Evolutionary conservation across 2,329 filamentous ascomycete genomes (phyloP).

Genomic region (Aspergillus sp.): DNA sequence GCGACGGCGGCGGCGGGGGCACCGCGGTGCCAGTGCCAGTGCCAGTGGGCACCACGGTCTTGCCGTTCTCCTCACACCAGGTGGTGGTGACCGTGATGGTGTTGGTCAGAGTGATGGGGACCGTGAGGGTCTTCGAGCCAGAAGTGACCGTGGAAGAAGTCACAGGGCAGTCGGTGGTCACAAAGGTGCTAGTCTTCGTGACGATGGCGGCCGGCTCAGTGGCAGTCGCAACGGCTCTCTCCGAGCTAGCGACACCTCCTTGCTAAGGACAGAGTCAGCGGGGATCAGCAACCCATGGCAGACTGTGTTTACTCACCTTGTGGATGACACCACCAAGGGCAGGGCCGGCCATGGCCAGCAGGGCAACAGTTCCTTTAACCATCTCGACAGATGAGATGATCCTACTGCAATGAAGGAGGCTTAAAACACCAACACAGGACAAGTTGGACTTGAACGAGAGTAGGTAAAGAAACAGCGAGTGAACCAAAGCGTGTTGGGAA

Average conservation of each 20-base stretch:
- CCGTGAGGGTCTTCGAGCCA: conserved; percentile 25
- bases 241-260: background rate
- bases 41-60: conserved; percentile 14
- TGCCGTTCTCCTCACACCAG: conserved; percentile 21
- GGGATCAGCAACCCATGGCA: background rate
- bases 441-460: conserved; percentile 22
- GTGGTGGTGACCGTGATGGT: conserved; percentile 30
- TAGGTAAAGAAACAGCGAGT: conserved; percentile 17
- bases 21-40: conserved; percentile 16
- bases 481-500: conserved; percentile 11
- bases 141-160: conserved; percentile 28
- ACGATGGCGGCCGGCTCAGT: conserved; percentile 17
- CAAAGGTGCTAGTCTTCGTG: conserved; percentile 32
- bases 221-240: background rate
- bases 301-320: background rate
- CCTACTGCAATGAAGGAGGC: conserved; percentile 10
- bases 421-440: conserved; percentile 15
- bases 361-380: conserved; percentile 34
- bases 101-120: conserved; percentile 33
- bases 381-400: conserved; percentile 27
- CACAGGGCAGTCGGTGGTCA: conserved; percentile 36
- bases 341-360: conserved; percentile 36
- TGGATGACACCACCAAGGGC: conserved; percentile 35
- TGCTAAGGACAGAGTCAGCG: background rate
- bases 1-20: conserved; percentile 12